phyloP scores from a whole-genome alignment of 1,284 basidiomycete genomes.

The Irpex lacteus region DNA sequence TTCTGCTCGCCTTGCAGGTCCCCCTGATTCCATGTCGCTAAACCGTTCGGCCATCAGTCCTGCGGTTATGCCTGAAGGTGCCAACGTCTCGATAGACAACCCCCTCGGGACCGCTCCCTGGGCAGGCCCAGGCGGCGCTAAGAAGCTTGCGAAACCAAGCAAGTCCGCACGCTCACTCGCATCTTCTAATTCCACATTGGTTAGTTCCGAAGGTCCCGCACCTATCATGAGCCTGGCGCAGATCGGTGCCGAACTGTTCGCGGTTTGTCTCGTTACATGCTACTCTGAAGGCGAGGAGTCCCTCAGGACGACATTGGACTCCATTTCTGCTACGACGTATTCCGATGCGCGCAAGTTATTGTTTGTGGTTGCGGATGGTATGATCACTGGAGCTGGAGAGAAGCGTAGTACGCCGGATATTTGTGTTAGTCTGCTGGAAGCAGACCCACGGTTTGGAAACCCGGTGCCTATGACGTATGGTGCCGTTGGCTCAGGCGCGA shows the following conservation, averaged over 20 bases:
- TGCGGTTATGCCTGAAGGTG: slow-evolving; percentile 94
- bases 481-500: slow-evolving; percentile 87
- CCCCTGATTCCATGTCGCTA: slow-evolving; percentile 66
- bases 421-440: slow-evolving; percentile 89
- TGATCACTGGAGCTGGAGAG: slow-evolving; percentile 98
- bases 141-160: slow-evolving; percentile 44
- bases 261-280: slow-evolving; percentile 94
- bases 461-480: slow-evolving; percentile 94
- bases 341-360: slow-evolving; percentile 90
- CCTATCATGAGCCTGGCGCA: slow-evolving; percentile 81
- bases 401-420: slow-evolving; percentile 95
- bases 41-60: slow-evolving; percentile 83
- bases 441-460: slow-evolving; percentile 94
- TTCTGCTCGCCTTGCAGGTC: slow-evolving; percentile 73
- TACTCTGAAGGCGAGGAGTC: slow-evolving; percentile 97
- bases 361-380: slow-evolving; percentile 96
- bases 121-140: slow-evolving; percentile 57
- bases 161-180: slow-evolving; percentile 46
- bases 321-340: slow-evolving; percentile 88
- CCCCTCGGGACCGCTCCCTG: slow-evolving; percentile 91
- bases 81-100: slow-evolving; percentile 88
- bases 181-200: slow-evolving; percentile 53
- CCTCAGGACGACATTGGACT: slow-evolving; percentile 88
- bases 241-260: slow-evolving; percentile 92
- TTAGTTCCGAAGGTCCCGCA: slow-evolving; percentile 45